Conservation (phyloP, 2,329 filamentous ascomycete genomes). For the Colletotrichum ledebouriae region DNA sequence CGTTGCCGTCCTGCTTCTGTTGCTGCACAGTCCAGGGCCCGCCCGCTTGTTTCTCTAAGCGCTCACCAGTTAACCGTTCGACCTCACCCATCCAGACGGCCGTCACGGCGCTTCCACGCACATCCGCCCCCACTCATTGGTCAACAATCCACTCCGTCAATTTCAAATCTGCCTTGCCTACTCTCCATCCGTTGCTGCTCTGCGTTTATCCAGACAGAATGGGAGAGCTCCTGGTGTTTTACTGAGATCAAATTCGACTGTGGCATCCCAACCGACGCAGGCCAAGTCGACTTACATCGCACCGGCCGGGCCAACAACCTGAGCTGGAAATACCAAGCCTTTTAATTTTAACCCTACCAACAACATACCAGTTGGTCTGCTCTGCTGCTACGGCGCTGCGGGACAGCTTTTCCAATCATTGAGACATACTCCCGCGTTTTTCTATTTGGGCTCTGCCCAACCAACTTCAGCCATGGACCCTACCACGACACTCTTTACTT, state of each 20-base stretch:
- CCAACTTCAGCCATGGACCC: conserved; percentile 63
- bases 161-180: conserved; percentile 42
- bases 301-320: conserved; percentile 33
- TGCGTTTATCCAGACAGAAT: conserved; percentile 50
- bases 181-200: conserved; percentile 27
- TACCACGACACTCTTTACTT: conserved; percentile 54
- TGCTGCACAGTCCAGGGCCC: conserved; percentile 10
- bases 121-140: conserved; percentile 47
- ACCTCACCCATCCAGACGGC: conserved; percentile 40
- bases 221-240: conserved; percentile 41
- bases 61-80: conserved; percentile 48
- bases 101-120: conserved; percentile 51
- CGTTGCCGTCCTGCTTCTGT: conserved; percentile 30
- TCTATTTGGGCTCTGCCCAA: conserved; percentile 29
- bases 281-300: conserved; percentile 38
- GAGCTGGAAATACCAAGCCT: conserved; percentile 24
- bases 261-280: conserved; percentile 33
- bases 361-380: neutral
- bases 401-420: conserved; percentile 19
- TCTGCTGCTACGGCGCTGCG: conserved; percentile 13
- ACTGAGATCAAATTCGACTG: conserved; percentile 38
- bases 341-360: conserved; percentile 6
- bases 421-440: conserved; percentile 24
- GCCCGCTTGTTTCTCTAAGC: conserved; percentile 48
- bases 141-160: conserved; percentile 45